Conservation (phyloP, 257 asterid species). For the Parsonsia alboflavescens region DNA sequence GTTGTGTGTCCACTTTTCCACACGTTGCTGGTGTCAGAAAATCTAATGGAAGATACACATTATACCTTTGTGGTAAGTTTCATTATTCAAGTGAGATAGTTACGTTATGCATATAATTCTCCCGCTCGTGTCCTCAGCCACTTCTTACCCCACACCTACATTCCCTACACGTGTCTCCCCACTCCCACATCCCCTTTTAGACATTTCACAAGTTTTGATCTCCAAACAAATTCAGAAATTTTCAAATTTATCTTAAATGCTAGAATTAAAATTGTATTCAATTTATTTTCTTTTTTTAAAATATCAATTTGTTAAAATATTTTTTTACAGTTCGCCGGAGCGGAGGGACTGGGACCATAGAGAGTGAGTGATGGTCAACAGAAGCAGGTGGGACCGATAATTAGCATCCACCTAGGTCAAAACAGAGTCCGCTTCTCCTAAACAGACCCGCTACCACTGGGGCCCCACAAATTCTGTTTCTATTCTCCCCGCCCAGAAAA, state of each 20-base stretch:
- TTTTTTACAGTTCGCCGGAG: constrained; percentile 17
- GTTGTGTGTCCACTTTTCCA: constrained; percentile 33
- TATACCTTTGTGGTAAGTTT: constrained; percentile 21
- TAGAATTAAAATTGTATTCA: too few relatives aligned
- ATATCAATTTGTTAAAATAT: too few relatives aligned
- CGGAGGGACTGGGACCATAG: constrained; percentile 14
- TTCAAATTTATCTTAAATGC: too few relatives aligned
- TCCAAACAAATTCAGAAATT: too few relatives aligned
- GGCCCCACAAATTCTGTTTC: too few relatives aligned
- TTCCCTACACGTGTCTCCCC: constrained; percentile 23
- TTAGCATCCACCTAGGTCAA: constrained; percentile 50
- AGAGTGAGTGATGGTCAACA: constrained; percentile 33
- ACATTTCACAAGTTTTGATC: not conserved
- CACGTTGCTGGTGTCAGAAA: constrained; percentile 44
- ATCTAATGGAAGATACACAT: constrained; percentile 65
- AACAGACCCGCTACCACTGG: too few relatives aligned
- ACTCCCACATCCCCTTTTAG: not conserved
- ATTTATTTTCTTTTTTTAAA: too few relatives aligned
- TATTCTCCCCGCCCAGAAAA: too few relatives aligned
- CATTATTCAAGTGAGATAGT: constrained; percentile 3
- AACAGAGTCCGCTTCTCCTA: constrained; percentile 19
- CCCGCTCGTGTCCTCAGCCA: not conserved
- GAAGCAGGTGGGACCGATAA: constrained; percentile 21
- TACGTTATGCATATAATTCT: not conserved
- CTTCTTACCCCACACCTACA: not conserved